phyloP scores from a whole-genome alignment of 352 stramenopile species.

The Phytopythium aichiense region DNA sequence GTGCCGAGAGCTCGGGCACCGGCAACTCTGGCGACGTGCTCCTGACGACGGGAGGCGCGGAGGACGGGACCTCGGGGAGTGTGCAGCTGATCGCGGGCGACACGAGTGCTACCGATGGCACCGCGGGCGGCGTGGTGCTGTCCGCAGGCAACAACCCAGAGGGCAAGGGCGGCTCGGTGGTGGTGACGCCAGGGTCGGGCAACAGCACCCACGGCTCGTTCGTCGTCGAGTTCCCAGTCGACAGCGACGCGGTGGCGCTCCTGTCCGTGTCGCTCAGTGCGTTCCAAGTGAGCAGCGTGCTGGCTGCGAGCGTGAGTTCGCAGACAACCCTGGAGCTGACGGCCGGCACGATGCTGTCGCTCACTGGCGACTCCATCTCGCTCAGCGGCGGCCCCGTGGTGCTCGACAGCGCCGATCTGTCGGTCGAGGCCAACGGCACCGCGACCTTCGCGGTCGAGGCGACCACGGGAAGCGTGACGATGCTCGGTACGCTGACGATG shows the following conservation, averaged over 20 bases:
- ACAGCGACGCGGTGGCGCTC: conserved; percentile 6
- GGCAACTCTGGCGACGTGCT: conserved; percentile 37
- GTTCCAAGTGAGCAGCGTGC: conserved; percentile 32
- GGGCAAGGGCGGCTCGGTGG: conserved; percentile 33
- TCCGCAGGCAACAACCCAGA: conserved; percentile 28
- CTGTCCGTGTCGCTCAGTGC: conserved; percentile 26
- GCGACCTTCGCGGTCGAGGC: conserved; percentile 1
- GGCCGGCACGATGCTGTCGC: conserved; percentile 23
- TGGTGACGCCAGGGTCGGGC: conserved; percentile 29
- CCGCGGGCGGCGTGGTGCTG: conserved; percentile 27
- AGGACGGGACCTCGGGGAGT: conserved; percentile 18
- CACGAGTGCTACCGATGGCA: conserved; percentile 17
- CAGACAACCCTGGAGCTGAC: conserved; percentile 25
- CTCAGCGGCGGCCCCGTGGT: background rate
- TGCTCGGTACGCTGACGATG: conserved; percentile 1
- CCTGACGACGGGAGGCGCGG: conserved; percentile 27
- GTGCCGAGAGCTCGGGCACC: conserved; percentile 6
- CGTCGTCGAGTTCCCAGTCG: conserved; percentile 27
- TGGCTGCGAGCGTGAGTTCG: conserved; percentile 26
- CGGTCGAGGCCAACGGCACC: background rate
- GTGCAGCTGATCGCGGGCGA: conserved; percentile 27
- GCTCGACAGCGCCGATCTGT: conserved; percentile 2
- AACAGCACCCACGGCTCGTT: conserved; percentile 27
- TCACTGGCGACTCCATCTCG: conserved; percentile 16
- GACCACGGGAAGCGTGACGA: background rate